Evolutionary conservation across 2,329 filamentous ascomycete genomes (phyloP).

Genomic region (Phialemonium atrogriseum): DNA sequence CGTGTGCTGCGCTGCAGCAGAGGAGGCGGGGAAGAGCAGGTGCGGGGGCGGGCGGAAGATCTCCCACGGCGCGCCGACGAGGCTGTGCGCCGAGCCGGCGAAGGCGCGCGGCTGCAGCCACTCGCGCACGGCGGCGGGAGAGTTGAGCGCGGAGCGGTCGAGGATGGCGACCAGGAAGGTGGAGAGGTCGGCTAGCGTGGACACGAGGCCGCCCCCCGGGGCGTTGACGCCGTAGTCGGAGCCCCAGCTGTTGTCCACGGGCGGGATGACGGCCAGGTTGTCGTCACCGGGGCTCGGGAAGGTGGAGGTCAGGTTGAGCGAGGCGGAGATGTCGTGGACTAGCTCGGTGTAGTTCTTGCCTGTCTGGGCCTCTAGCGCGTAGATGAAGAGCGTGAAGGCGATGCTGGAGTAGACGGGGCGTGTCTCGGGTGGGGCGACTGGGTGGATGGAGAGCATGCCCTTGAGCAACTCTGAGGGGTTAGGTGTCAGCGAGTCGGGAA

Average conservation of each 20-base stretch:
- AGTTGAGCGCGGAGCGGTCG: slow-evolving; percentile 4
- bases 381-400: slow-evolving; percentile 26
- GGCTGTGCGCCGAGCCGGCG: slow-evolving; percentile 8
- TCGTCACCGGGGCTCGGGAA: slow-evolving; percentile 9
- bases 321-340: slow-evolving; percentile 7
- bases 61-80: slow-evolving; percentile 15
- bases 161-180: slow-evolving; percentile 12
- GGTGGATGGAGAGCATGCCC: slow-evolving; percentile 20
- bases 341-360: slow-evolving; percentile 18
- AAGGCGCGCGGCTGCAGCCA: slow-evolving; percentile 14
- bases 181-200: slow-evolving; percentile 11
- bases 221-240: slow-evolving; percentile 10
- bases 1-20: slow-evolving; percentile 7
- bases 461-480: slow-evolving; percentile 20
- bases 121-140: slow-evolving; percentile 5
- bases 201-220: slow-evolving; percentile 15
- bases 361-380: slow-evolving; percentile 22
- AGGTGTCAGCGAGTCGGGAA: not conserved
- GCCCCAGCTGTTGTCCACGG: slow-evolving; percentile 12
- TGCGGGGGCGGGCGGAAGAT: slow-evolving; percentile 13
- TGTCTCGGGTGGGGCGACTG: slow-evolving; percentile 19
- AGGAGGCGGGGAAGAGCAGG: slow-evolving; percentile 9
- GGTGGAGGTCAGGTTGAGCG: slow-evolving; percentile 11
- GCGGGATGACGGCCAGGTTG: slow-evolving; percentile 13
- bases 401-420: slow-evolving; percentile 32